phyloP scores from a whole-genome alignment of 2,329 filamentous ascomycete species.

The Blumeria hordei region DNA sequence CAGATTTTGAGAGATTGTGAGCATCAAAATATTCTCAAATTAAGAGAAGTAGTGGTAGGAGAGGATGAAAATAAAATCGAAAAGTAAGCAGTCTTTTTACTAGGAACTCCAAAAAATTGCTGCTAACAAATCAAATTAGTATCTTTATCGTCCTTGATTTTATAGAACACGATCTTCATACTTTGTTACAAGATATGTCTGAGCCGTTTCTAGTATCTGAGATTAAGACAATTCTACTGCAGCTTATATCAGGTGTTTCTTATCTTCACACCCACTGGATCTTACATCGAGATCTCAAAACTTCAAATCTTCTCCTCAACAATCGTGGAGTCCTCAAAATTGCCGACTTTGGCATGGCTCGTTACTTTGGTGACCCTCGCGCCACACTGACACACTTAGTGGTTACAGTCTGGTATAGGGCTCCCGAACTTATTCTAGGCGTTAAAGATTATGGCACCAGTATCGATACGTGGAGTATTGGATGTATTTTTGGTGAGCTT shows the following conservation, averaged over 20 bases:
- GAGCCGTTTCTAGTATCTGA: conserved; percentile 85
- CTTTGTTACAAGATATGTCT: conserved; percentile 76
- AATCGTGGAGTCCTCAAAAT: conserved; percentile 89
- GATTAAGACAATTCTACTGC: conserved; percentile 68
- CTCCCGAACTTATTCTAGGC: conserved; percentile 74
- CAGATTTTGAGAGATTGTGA: conserved; percentile 62
- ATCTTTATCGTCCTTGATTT: conserved; percentile 95
- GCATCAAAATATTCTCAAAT: conserved; percentile 59
- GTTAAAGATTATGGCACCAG: conserved; percentile 47
- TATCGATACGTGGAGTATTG: conserved; percentile 88
- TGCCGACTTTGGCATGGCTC: conserved; percentile 94
- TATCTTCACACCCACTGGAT: conserved; percentile 84
- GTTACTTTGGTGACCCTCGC: conserved; percentile 60
- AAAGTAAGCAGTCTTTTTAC: conserved; percentile 19
- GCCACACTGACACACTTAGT: conserved; percentile 72
- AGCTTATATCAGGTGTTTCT: conserved; percentile 55
- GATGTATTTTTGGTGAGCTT: conserved; percentile 87
- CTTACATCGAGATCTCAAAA: conserved; percentile 81
- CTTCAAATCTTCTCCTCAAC: conserved; percentile 80
- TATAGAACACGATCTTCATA: conserved; percentile 88
- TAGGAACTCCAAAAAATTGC: background rate
- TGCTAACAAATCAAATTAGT: conserved; percentile 21
- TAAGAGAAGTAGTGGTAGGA: conserved; percentile 69
- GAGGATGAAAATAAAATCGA: conserved; percentile 29
- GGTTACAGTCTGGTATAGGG: conserved; percentile 90